These are phyloP conservation scores for Allium cepa DNA, from an alignment of 106 monocot genomes.

Conservation along the genomic window DNA sequence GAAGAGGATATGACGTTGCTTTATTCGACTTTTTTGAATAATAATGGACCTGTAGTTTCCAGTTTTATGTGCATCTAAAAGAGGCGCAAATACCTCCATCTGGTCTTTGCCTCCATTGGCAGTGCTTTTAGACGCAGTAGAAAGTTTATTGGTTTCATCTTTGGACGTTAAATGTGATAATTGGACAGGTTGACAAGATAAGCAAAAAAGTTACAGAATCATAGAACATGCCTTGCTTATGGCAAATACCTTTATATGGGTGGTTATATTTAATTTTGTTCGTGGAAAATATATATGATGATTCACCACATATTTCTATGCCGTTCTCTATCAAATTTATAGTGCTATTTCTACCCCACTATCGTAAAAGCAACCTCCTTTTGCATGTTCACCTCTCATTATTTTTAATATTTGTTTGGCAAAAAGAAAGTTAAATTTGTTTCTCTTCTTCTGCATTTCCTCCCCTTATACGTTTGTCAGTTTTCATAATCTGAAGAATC, in stretches of 20 bases:
- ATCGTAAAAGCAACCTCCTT: slow-evolving; percentile 5
- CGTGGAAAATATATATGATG: neutral
- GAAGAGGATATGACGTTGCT: neutral
- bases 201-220: slow-evolving; percentile 6
- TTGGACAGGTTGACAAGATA: slow-evolving; percentile 6
- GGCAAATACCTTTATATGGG: slow-evolving; percentile 9
- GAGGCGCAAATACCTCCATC: neutral
- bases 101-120: neutral
- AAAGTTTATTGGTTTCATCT: neutral
- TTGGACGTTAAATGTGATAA: neutral
- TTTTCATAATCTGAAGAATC: neutral
- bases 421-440: slow-evolving; percentile 1
- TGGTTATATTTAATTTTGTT: neutral
- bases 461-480: neutral
- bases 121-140: neutral
- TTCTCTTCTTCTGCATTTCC: neutral
- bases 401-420: neutral
- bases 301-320: neutral
- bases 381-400: slow-evolving; percentile 4
- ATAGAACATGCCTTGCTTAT: slow-evolving; percentile 17
- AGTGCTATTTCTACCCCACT: slow-evolving; percentile 29
- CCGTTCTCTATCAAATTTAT: neutral
- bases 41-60: neutral
- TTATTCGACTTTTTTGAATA: neutral
- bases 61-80: neutral